These are phyloP conservation scores for Geranium brycei DNA, from an alignment of 345 rosid genomes.

Conservation along the genomic window DNA sequence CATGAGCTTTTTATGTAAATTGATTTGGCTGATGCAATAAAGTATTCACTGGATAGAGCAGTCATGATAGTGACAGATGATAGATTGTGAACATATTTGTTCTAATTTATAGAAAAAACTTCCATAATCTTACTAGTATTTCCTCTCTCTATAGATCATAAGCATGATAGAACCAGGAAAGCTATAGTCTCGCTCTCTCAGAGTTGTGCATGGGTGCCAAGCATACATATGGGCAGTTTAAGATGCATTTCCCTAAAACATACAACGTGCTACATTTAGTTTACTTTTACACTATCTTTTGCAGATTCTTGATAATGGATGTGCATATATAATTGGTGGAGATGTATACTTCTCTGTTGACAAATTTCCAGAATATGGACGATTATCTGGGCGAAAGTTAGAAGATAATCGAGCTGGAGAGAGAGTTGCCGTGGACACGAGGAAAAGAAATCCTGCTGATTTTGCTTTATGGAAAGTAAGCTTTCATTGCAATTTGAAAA, in stretches of 20 bases:
- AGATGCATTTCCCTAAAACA: not conserved
- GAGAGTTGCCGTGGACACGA: conserved; percentile 74
- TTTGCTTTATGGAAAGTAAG: conserved; percentile 91
- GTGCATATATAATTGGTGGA: conserved; percentile 64
- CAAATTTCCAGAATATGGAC: conserved; percentile 60
- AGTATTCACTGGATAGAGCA: not conserved
- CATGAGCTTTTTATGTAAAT: not conserved
- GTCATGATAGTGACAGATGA: not conserved
- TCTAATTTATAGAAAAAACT: not conserved
- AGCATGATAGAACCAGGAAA: not conserved
- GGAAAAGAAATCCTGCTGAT: conserved; percentile 90
- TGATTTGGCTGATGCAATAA: not conserved
- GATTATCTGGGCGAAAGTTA: conserved; percentile 67
- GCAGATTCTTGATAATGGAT: conserved; percentile 84
- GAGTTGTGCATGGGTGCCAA: not conserved
- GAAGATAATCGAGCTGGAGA: conserved; percentile 96
- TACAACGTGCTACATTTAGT: conserved; percentile 1
- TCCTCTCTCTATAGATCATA: not conserved
- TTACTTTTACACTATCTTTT: conserved; percentile 7
- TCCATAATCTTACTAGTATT: not conserved
- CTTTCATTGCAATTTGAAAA: not conserved
- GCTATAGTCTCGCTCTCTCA: not conserved
- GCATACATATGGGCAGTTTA: not conserved
- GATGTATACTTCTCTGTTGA: conserved; percentile 79
- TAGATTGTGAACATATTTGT: not conserved